Conservation (phyloP, 1,284 basidiomycete species). For the Volvariella surrecta region DNA sequence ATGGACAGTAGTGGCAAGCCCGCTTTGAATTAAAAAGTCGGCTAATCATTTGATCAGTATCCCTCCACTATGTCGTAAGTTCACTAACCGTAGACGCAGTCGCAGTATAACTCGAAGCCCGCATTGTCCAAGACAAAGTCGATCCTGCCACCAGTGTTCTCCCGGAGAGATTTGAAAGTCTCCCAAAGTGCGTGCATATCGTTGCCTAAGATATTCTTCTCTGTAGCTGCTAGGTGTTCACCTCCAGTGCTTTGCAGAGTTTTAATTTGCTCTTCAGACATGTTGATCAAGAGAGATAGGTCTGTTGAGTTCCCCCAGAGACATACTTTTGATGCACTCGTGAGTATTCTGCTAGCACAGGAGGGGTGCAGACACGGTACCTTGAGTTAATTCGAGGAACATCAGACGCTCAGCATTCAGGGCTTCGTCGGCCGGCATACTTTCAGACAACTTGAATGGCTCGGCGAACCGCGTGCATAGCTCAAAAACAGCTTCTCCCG, state of each 20-base stretch:
- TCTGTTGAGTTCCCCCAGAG: conserved; percentile 98
- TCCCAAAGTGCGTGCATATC: conserved; percentile 80
- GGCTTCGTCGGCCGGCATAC: conserved; percentile 48
- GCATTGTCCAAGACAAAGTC: conserved; percentile 89
- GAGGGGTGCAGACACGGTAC: conserved; percentile 18
- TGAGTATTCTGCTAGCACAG: neutral
- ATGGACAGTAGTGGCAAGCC: conserved; percentile 76
- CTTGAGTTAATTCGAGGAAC: conserved; percentile 93
- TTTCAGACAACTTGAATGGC: conserved; percentile 62
- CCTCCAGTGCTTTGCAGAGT: conserved; percentile 95
- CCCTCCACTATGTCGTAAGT: too few relatives aligned
- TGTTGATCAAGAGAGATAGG: conserved; percentile 92
- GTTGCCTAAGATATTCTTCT: conserved; percentile 93
- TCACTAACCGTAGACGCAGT: conserved; percentile 87
- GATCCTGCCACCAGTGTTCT: conserved; percentile 72
- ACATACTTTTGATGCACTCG: conserved; percentile 54
- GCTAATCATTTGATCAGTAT: too few relatives aligned
- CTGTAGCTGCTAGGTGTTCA: conserved; percentile 90
- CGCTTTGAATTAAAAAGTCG: conserved; percentile 88
- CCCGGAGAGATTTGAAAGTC: conserved; percentile 61
- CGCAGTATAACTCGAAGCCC: conserved; percentile 95
- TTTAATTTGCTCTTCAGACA: conserved; percentile 99
- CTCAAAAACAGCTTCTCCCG: conserved; percentile 90
- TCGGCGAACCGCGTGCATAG: conserved; percentile 89
- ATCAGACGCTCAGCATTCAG: conserved; percentile 79